Evolutionary conservation across 176 grass and related monocot genomes (phyloP), one percentile per base, ranked within the genome.

Genomic region (Tillandsia fasciculata): DNA sequence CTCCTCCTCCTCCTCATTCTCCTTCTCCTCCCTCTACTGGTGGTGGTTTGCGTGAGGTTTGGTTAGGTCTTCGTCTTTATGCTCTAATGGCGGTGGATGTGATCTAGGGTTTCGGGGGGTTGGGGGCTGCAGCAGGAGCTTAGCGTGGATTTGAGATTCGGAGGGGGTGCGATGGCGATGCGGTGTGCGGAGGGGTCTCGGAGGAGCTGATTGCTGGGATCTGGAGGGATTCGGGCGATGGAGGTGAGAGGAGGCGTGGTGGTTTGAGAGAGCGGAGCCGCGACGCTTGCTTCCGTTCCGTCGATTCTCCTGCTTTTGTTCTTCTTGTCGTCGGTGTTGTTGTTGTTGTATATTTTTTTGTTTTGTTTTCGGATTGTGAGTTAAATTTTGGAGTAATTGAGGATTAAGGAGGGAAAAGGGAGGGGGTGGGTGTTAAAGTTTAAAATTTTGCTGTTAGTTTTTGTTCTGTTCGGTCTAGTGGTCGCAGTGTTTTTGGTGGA

Each of bases 171-270:
- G 42, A 56, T 69, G 65, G 64, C 51, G 51, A 77, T 59, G 5
- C 33, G 33, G 33, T 42, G 33, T 3, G 5, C 23, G 56, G 56
- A 58, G 13, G 14, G 54, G 65, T 56, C 48, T 50, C 0, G 63
- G 24, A 64, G 48, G 24, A 13, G 20, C 65, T 73, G 61, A 50
- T 73, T 51, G 54, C 65, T 73, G 52, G 51, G 54, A 70, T 72
- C 51, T 70, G 65, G 72, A 54, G 74, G 20, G 28, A 22, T 61
- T 78, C 83, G 72, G 53, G 78, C 77, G 82, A 66, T 79, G 77
- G 72, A 59, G 73, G 73, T 67, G 59, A 65, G 61, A 68, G 73
- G 10, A 71, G 64, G 12, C 71, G 77, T 0, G 20, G 64, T 42
- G 33, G 33, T 42, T 42, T 42, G 33, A 42, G 33, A 42, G 33